Base-by-base conservation (phyloP, 495 filamentous ascomycete genomes). In the Penicillium tannophilum region DNA sequence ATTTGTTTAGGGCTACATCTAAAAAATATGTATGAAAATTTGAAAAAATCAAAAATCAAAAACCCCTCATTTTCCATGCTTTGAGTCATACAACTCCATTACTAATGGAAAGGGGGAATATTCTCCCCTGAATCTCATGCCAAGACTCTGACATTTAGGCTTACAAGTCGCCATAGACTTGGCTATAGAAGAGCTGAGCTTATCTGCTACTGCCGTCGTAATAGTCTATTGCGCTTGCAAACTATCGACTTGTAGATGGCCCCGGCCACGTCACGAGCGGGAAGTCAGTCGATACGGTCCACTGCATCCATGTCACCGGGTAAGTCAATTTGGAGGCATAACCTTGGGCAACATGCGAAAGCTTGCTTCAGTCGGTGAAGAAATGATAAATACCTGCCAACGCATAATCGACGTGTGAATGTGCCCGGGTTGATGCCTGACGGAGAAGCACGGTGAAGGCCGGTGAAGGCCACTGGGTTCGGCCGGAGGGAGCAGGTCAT, bases 201-300 rank as follows among this genome's bases (percentile, higher is more conserved):
- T 36, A 36, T 36, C 33, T 36, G 33, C 10, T 10, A 9, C 11
- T 36, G 12, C 33, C 33, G 33, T 36, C 33, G 33, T 36, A 36
- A 36, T 36, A 8, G 12, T 36, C 33, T 36, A 23, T 23, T 23
- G 33, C 33, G 12, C 12, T 36, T 36, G 33, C 16, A 41, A 16
- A n/a, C 39, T 41, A 41, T 41, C 6, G 39, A n/a, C 16, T 17
- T 17, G 3, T 6, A 12, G 17, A 41, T 41, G n/a, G 6, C 4
- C 39, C 6, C n/a, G 39, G 39, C 39, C 39, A 41, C 39, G 39
- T 41, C 39, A 41, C 39, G 39, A 41, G 39, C 39, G 39, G 39
- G 39, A 41, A 41, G 39, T 41, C 39, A 16, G 14, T n/a, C 2
- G 2, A n/a, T 41, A 17, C 39, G 39, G n/a, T 41, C 39, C 39